A percentile compares a stretch with the other conserved stretches of the same genome.
These are phyloP conservation scores for Albatrellus ellisii DNA, from an alignment of 768 basidiomycete species.

Conservation along the genomic window DNA sequence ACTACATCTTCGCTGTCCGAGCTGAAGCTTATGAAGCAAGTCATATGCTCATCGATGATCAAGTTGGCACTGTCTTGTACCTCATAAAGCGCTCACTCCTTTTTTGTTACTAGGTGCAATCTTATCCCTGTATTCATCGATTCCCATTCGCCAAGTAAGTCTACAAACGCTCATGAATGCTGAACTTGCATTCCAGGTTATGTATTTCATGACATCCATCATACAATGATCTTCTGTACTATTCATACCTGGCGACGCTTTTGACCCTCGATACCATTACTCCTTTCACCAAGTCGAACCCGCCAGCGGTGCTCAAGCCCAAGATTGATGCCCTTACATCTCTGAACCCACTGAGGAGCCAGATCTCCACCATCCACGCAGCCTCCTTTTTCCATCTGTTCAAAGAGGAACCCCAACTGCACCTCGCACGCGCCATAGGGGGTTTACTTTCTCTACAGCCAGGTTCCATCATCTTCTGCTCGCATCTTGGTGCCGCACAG, in stretches of 20 bases:
- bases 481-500: neutral
- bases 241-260: neutral
- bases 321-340: constrained; percentile 4
- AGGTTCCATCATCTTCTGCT: constrained; percentile 36
- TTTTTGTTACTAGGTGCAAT: constrained; percentile 4
- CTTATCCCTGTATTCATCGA: constrained; percentile 12
- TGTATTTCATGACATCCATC: neutral
- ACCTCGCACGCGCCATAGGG: constrained; percentile 29
- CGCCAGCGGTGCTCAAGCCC: too few relatives aligned
- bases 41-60: neutral
- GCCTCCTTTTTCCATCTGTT: constrained; percentile 39
- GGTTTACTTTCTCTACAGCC: constrained; percentile 27
- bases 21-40: constrained; percentile 14
- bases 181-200: neutral
- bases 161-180: neutral
- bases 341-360: constrained; percentile 30
- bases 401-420: constrained; percentile 24
- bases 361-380: constrained; percentile 34
- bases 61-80: neutral
- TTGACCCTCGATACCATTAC: neutral
- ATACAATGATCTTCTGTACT: neutral
- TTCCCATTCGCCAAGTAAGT: constrained; percentile 2
- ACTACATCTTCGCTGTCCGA: constrained; percentile 16
- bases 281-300: neutral
- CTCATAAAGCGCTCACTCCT: neutral